Evolutionary conservation across 257 asterid genomes (phyloP), one percentile per base, ranked within the genome.

Genomic region (Solanum lycopersicoides): DNA sequence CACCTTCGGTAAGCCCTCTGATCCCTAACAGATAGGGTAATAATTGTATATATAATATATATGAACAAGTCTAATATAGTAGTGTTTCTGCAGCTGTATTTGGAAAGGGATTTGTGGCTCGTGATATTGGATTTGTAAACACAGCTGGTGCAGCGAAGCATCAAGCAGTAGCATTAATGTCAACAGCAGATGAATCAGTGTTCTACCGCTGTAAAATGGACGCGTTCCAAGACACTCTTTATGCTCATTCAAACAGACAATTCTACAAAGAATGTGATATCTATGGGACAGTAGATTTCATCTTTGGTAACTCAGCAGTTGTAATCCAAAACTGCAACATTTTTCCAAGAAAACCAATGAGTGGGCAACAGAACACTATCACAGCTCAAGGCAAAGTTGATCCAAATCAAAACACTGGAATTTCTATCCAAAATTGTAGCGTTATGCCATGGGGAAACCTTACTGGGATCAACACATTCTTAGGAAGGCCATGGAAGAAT

Each of bases 401-500:
- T 84, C 93, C 95, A 2, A 91, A 91, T 82, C 94, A 93, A 56
- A 92, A 91, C 87, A 96, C 94, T 1, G 98, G 99, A 2, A 94
- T 96, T 75, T 85, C 96, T 4, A 93, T 96, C 88, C 99, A 94
- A 4, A 94, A 94, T 86, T 96, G 99, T 88, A 89, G 86, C 74
- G 89, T 96, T 25, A n/a, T 35, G 83, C 94, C 98, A 0, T 92
- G 88, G 10, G 95, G 21, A 1, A 92, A 93, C 89, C 98, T 95
- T 28, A 25, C 88, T 15, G 95, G 95, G 0, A 96, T 95, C 50
- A 89, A 23, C 59, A 92, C 86, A 2, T 95, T 89, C 91, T 83
- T 96, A 79, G 98, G 99, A 3, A 92, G 99, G 85, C 99, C 99
- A 3, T 96, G 99, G 98, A 96, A 95, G 86, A 92, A 94, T 37